Percentiles rank a stretch among this genome's conserved stretches.
Evolutionary conservation across 495 filamentous ascomycete genomes (phyloP).

Genomic region (Penicillium ochrochloron): DNA sequence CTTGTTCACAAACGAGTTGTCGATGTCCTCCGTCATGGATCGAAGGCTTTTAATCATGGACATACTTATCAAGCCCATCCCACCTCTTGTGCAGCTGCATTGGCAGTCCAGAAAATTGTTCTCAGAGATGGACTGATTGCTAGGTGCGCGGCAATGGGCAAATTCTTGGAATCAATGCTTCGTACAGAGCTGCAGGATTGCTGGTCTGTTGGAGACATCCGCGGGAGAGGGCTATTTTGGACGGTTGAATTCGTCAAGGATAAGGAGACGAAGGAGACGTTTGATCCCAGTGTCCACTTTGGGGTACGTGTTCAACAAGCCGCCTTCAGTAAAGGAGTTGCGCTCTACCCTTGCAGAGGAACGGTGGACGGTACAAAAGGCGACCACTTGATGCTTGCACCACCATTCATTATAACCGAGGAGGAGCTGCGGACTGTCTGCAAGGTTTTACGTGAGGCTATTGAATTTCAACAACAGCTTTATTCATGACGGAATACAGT

Average conservation of each 20-base stretch:
- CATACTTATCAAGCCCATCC: constrained; percentile 6
- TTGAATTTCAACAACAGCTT: not conserved
- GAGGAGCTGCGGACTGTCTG: not conserved
- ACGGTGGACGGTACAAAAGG: not conserved
- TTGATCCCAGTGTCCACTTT: not conserved
- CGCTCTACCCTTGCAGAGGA: not conserved
- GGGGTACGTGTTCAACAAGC: not conserved
- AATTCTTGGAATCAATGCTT: not conserved
- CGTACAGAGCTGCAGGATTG: not conserved
- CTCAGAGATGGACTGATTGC: not conserved
- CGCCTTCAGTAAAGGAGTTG: not conserved
- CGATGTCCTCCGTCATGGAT: not conserved
- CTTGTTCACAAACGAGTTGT: not conserved
- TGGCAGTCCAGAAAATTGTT: constrained; percentile 5
- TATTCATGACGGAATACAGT: not conserved
- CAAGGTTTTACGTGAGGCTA: not conserved
- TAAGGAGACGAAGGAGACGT: not conserved
- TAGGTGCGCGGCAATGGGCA: not conserved
- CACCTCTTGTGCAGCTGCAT: constrained; percentile 2
- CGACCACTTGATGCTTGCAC: not conserved
- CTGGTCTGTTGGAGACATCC: constrained; percentile 6
- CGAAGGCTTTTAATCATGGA: constrained; percentile 2
- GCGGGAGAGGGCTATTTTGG: not conserved
- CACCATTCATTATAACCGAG: not conserved
- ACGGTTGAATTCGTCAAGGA: not conserved